Evolutionary conservation across 768 basidiomycete genomes (phyloP), one percentile per base, ranked within the genome.

Genomic region (Russula sp.): DNA sequence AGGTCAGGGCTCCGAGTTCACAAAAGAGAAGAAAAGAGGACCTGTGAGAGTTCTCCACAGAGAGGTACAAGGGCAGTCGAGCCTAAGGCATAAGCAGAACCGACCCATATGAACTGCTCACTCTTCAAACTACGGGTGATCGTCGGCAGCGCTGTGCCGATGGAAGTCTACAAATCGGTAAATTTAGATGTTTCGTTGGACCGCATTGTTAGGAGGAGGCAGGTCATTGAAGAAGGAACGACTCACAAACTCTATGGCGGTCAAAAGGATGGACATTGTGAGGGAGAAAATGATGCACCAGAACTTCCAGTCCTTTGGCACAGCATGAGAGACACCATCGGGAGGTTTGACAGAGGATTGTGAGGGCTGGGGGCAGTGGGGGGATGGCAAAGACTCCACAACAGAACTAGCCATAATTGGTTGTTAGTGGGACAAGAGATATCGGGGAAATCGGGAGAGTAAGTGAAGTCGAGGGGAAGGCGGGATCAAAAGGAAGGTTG

Each of bases 51-150:
- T 5, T 67, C 65, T 1, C 73, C 73, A n/a, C 62, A 66, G 44
- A 72, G 38, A 9, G 73, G 73, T 16, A 74, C 64, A 26, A 72
- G 62, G 16, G 73, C 73, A 8, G 72, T 69, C 11, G 71, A 61
- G 5, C 65, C 69, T 13, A 74, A 67, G 0, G 71, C 62, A 59
- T 71, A 74, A 9, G 67, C 64, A 8, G 70, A 71, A 18, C 69
- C 69, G 11, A 67, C 70, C 69, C 70, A 71, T 13, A 71, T 59
- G 53, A 71, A 70, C 26, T 66, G 54, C 6, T 40, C 51, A 5
- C 70, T 64, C 49, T 72, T 40, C 20, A 78, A 68, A 36, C 72
- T 71, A 20, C 50, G 51, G 13, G 72, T 70, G 32, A 78, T 76
- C 30, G 65, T 67, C 10, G 72, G 73, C 1, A 73, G 66, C 0